These are phyloP conservation scores for Vicia faba DNA, from an alignment of 306 rosid genomes.

Conservation along the genomic window DNA sequence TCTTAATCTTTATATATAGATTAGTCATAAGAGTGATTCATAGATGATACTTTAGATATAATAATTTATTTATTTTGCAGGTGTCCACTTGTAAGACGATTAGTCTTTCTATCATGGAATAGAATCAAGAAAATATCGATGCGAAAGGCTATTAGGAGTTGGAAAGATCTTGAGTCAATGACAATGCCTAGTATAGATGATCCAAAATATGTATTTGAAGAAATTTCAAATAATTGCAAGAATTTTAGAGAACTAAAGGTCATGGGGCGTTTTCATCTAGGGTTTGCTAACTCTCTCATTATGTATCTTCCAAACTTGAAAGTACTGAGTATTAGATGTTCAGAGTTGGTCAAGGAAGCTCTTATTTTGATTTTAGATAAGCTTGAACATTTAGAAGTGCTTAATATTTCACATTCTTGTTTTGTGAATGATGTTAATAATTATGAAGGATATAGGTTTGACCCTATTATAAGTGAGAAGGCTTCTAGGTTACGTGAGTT, in stretches of 20 bases:
- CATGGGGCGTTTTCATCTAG: neutral
- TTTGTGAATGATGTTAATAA: neutral
- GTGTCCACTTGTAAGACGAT: neutral
- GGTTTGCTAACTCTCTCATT: neutral
- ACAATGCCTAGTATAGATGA: neutral
- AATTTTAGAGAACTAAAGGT: conserved; percentile 1
- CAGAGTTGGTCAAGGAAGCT: neutral
- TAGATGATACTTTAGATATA: no score
- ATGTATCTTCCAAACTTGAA: neutral
- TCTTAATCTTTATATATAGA: no score
- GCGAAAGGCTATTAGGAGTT: neutral
- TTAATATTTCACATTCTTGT: neutral
- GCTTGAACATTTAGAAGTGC: neutral
- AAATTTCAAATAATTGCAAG: neutral
- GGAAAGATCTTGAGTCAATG: conserved; percentile 12
- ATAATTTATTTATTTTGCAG: no score
- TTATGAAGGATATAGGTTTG: neutral
- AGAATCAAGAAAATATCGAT: neutral
- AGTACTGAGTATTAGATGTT: neutral
- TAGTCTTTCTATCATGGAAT: neutral
- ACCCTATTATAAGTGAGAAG: neutral
- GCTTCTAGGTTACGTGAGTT: neutral
- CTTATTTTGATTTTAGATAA: neutral
- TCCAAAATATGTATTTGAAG: neutral
- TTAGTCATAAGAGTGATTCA: no score